Conservation (phyloP, 225 moss, liverwort and hornwort genomes). For the Ulota crispa region DNA sequence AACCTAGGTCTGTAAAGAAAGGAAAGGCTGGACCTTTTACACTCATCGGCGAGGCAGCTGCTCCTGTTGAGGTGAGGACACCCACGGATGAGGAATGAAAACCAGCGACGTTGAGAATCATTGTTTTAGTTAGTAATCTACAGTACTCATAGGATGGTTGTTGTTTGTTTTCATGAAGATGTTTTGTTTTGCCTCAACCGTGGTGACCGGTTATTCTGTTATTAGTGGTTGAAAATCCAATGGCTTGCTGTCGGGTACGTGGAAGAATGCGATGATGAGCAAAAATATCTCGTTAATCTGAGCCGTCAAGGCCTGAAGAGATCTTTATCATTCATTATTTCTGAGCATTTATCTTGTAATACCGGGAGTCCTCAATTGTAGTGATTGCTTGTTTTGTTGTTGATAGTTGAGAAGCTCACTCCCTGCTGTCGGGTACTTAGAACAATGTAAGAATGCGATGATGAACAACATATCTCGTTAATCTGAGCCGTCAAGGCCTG, state of each 20-base stretch:
- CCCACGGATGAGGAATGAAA: slow-evolving; percentile 35
- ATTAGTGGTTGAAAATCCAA: neutral
- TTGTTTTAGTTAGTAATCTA: neutral
- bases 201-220: neutral
- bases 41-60: slow-evolving; percentile 26
- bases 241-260: neutral
- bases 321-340: slow-evolving; percentile 19
- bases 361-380: neutral
- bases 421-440: neutral
- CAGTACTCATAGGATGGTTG: neutral
- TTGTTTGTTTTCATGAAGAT: neutral
- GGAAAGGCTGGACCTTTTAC: slow-evolving; percentile 25
- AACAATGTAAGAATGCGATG: slow-evolving; percentile 16
- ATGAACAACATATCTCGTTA: slow-evolving; percentile 36
- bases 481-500: slow-evolving; percentile 43
- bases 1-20: slow-evolving; percentile 37
- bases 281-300: slow-evolving; percentile 41
- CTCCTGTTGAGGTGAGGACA: slow-evolving; percentile 39
- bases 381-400: neutral
- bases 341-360: slow-evolving; percentile 8
- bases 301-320: slow-evolving; percentile 41
- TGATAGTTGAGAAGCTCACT: neutral
- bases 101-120: slow-evolving; percentile 29
- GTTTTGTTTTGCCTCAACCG: neutral
- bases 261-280: slow-evolving; percentile 31